phyloP scores from a whole-genome alignment of 2,329 filamentous ascomycete genomes.

The Aspergillus niger region DNA sequence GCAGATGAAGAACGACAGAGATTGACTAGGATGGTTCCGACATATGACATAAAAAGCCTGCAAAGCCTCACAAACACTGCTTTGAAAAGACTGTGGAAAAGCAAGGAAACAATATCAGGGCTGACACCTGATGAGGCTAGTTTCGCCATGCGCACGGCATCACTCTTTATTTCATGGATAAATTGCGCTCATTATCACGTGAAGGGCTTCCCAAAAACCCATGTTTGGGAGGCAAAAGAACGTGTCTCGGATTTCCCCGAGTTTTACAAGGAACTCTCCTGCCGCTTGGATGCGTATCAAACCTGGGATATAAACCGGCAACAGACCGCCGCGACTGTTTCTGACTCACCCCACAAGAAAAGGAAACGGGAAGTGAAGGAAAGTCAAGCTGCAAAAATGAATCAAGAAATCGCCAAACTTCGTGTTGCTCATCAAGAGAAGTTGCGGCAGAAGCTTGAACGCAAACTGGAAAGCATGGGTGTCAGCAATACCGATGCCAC shows the following conservation, averaged over 20 bases:
- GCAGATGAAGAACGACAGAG: constrained; percentile 22
- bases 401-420: constrained; percentile 59
- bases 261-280: constrained; percentile 35
- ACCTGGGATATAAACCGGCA: constrained; percentile 10
- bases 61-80: constrained; percentile 17
- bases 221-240: constrained; percentile 26
- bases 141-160: constrained; percentile 28
- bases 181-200: constrained; percentile 24
- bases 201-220: constrained; percentile 23
- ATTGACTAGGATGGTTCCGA: constrained; percentile 17
- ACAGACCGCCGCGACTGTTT: background rate
- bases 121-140: constrained; percentile 10
- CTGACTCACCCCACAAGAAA: constrained; percentile 47
- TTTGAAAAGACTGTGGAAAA: constrained; percentile 18
- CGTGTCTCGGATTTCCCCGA: constrained; percentile 28
- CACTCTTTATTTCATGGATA: constrained; percentile 38
- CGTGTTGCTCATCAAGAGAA: constrained; percentile 58
- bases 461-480: constrained; percentile 34
- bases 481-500: constrained; percentile 45
- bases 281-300: constrained; percentile 24
- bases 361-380: constrained; percentile 53
- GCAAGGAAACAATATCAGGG: constrained; percentile 8
- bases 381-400: constrained; percentile 51
- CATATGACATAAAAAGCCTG: constrained; percentile 16
- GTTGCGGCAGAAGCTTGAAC: constrained; percentile 45